Conservation (phyloP, 2,329 filamentous ascomycete species). For the Elsinoe fawcettii region DNA sequence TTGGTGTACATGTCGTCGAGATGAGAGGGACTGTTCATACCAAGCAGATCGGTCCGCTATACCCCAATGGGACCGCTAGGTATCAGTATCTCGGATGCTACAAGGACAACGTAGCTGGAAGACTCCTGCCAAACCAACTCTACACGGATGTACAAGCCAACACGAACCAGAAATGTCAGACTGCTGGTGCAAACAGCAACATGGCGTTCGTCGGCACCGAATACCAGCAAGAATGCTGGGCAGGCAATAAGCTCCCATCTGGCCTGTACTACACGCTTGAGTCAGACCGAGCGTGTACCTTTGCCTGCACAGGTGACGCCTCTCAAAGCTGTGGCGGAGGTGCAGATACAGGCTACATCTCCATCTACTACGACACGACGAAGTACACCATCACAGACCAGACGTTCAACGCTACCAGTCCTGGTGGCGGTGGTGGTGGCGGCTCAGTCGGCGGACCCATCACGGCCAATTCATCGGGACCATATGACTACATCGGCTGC, state of each 20-base stretch:
- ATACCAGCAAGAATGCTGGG: conserved; percentile 14
- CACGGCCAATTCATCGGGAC: conserved; percentile 25
- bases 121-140: conserved; percentile 26
- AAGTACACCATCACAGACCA: conserved; percentile 24
- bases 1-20: conserved; percentile 33
- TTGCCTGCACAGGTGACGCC: conserved; percentile 41
- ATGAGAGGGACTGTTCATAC: conserved; percentile 30
- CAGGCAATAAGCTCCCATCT: conserved; percentile 14
- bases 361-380: conserved; percentile 39
- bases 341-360: conserved; percentile 39
- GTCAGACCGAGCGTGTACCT: conserved; percentile 36
- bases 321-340: conserved; percentile 46
- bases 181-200: conserved; percentile 23
- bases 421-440: conserved; percentile 11
- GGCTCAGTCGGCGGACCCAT: conserved; percentile 14
- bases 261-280: conserved; percentile 21
- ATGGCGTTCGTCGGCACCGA: conserved; percentile 22
- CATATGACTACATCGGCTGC: conserved; percentile 32
- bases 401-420: conserved; percentile 17
- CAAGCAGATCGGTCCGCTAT: conserved; percentile 31
- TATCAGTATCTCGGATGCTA: conserved; percentile 31
- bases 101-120: conserved; percentile 24
- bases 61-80: conserved; percentile 24
- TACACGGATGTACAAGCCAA: conserved; percentile 22
- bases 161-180: conserved; percentile 27